These are phyloP conservation scores for Coemansia sp. DNA, from an alignment of 192 early-diverging fungal genomes.

Conservation along the genomic window DNA sequence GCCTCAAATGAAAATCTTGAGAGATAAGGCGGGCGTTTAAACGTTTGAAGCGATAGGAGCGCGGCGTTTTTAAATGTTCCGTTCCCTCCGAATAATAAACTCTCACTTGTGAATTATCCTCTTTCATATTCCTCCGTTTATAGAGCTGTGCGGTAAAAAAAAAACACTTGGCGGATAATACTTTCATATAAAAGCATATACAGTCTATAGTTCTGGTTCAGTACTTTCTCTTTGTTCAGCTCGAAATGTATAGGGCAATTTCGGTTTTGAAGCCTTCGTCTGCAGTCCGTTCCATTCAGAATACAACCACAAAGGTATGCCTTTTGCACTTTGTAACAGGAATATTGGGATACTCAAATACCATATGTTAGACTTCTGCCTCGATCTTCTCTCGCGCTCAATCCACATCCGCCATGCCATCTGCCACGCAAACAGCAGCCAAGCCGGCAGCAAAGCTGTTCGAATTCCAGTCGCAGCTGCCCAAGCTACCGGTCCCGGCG, in stretches of 20 bases:
- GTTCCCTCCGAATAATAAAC: constrained; percentile 6
- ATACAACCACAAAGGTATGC: constrained; percentile 30
- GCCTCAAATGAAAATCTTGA: neutral
- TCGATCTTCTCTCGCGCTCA: constrained; percentile 16
- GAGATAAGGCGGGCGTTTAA: constrained; percentile 1
- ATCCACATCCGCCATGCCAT: constrained; percentile 6
- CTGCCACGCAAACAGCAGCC: constrained; percentile 23
- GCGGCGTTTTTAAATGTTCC: constrained; percentile 11
- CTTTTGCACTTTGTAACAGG: neutral
- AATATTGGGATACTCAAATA: neutral
- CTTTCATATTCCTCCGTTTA: constrained; percentile 4
- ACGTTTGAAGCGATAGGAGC: neutral
- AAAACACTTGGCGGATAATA: constrained; percentile 1
- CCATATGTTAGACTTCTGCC: constrained; percentile 1
- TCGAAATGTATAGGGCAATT: constrained; percentile 50
- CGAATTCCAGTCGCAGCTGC: constrained; percentile 72
- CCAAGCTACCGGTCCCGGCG: constrained; percentile 85
- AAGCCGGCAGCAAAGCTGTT: constrained; percentile 61
- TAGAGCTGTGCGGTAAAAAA: constrained; percentile 3
- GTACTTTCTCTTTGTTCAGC: neutral
- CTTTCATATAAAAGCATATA: constrained; percentile 1
- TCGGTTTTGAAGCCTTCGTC: constrained; percentile 36
- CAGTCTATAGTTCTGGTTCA: neutral
- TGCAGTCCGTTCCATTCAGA: constrained; percentile 32
- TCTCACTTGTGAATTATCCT: constrained; percentile 1